A percentile compares a stretch with the other conserved stretches of the same genome.
Conservation (phyloP, 2,329 filamentous ascomycete species). For the Parastagonospora avenae region DNA sequence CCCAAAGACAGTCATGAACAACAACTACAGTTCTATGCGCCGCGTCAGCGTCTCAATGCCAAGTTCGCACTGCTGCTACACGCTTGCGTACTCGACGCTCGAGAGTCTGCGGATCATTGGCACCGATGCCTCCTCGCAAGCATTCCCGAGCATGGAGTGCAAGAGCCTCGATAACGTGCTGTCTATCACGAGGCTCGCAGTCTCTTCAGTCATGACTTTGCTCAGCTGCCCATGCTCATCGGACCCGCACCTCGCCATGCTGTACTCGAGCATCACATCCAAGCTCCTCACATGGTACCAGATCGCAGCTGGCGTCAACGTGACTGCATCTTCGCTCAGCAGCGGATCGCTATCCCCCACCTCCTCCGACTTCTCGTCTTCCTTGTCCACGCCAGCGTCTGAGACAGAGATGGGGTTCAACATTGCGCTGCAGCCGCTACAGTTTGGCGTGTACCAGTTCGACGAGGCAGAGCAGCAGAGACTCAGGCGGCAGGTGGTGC, state of each 20-base stretch:
- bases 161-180: slow-evolving; percentile 37
- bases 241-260: slow-evolving; percentile 42
- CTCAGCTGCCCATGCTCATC: slow-evolving; percentile 38
- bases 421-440: slow-evolving; percentile 30
- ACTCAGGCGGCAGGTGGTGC: slow-evolving; percentile 30
- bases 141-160: slow-evolving; percentile 19
- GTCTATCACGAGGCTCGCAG: slow-evolving; percentile 31
- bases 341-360: slow-evolving; percentile 16
- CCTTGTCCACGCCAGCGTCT: slow-evolving; percentile 20
- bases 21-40: slow-evolving; percentile 17
- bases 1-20: slow-evolving; percentile 14
- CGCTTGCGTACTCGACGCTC: slow-evolving; percentile 36
- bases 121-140: slow-evolving; percentile 16
- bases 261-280: slow-evolving; percentile 41
- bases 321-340: slow-evolving; percentile 15
- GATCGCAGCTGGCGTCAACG: slow-evolving; percentile 32
- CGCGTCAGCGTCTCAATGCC: slow-evolving; percentile 24
- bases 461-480: slow-evolving; percentile 34
- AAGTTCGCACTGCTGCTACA: slow-evolving; percentile 36
- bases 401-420: slow-evolving; percentile 22
- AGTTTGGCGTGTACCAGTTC: slow-evolving; percentile 33
- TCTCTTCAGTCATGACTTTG: slow-evolving; percentile 34
- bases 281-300: slow-evolving; percentile 43
- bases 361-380: slow-evolving; percentile 23
- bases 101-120: slow-evolving; percentile 35